phyloP scores from a whole-genome alignment of 257 asterid species.

The Solanum pennellii region DNA sequence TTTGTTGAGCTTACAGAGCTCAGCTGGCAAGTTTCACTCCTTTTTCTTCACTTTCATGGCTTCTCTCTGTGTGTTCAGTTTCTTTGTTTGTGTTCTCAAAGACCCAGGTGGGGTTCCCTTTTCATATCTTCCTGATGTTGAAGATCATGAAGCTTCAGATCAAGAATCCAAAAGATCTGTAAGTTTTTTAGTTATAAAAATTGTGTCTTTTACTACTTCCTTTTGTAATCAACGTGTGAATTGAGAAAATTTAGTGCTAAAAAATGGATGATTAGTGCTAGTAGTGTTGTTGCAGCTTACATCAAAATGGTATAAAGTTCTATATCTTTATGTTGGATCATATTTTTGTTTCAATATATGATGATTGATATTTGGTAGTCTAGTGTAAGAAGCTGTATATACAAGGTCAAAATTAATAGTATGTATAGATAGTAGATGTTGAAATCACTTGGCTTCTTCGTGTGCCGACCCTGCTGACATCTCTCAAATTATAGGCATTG shows the following conservation, averaged over 20 bases:
- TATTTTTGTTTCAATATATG: not conserved
- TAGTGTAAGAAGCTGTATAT: not conserved
- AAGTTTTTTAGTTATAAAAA: not conserved
- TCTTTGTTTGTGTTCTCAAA: slow-evolving; percentile 36
- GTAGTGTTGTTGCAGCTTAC: not conserved
- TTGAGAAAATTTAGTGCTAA: not conserved
- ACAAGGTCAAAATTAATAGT: not conserved
- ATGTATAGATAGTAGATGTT: not conserved
- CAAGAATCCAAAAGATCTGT: slow-evolving; percentile 27
- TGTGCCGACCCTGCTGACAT: not conserved
- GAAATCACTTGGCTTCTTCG: not conserved
- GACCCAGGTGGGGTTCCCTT: slow-evolving; percentile 70
- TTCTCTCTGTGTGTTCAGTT: slow-evolving; percentile 28
- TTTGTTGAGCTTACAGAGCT: slow-evolving; percentile 47
- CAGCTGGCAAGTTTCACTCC: slow-evolving; percentile 50
- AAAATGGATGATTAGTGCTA: not conserved
- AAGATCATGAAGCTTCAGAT: slow-evolving; percentile 14
- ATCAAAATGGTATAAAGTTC: not conserved
- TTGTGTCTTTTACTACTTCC: not conserved
- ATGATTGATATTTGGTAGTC: not conserved
- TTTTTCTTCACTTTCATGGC: slow-evolving; percentile 49
- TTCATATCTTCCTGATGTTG: slow-evolving; percentile 34
- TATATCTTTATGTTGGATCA: not conserved
- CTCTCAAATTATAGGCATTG: not conserved
- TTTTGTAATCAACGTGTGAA: not conserved